Percentiles rank a stretch among this genome's conserved stretches.
Evolutionary conservation across 768 basidiomycete species (phyloP).

Genomic region (Calvatia gigantea): DNA sequence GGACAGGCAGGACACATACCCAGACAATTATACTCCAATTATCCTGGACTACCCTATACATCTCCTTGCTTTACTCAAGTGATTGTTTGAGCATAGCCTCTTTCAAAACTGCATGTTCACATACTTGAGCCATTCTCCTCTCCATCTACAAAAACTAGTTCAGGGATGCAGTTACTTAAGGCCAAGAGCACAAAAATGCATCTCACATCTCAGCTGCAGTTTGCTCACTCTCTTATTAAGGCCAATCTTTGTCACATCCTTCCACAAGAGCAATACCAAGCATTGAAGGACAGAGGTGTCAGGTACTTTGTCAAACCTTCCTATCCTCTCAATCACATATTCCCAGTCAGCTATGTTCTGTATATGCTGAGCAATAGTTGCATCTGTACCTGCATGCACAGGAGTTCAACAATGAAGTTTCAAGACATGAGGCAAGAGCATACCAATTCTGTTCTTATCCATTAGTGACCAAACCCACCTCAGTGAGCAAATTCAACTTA

Average conservation of each 20-base stretch:
- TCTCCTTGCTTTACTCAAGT: conserved; percentile 88
- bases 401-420: not conserved
- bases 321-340: conserved; percentile 85
- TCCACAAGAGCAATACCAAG: conserved; percentile 93
- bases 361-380: conserved; percentile 97
- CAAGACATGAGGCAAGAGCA: conserved; percentile 11
- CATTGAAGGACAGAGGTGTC: conserved; percentile 87
- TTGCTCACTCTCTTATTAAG: conserved; percentile 89
- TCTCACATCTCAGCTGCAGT: conserved; percentile 89
- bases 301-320: conserved; percentile 89
- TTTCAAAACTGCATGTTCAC: conserved; percentile 77
- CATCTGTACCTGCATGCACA: conserved; percentile 77
- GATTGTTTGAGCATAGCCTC: conserved; percentile 77
- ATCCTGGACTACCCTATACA: conserved; percentile 71
- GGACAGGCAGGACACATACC: conserved; percentile 36
- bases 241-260: conserved; percentile 89
- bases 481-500: conserved; percentile 80
- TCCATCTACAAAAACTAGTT: conserved; percentile 68
- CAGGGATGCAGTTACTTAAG: not conserved
- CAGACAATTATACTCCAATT: conserved; percentile 74
- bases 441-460: conserved; percentile 99
- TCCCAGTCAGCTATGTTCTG: conserved; percentile 87
- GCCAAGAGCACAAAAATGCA: conserved; percentile 30
- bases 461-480: conserved; percentile 94
- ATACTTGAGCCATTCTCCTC: conserved; percentile 90